Evolutionary conservation across 2,329 filamentous ascomycete genomes (phyloP).

Genomic region (Geosmithia putterillii): DNA sequence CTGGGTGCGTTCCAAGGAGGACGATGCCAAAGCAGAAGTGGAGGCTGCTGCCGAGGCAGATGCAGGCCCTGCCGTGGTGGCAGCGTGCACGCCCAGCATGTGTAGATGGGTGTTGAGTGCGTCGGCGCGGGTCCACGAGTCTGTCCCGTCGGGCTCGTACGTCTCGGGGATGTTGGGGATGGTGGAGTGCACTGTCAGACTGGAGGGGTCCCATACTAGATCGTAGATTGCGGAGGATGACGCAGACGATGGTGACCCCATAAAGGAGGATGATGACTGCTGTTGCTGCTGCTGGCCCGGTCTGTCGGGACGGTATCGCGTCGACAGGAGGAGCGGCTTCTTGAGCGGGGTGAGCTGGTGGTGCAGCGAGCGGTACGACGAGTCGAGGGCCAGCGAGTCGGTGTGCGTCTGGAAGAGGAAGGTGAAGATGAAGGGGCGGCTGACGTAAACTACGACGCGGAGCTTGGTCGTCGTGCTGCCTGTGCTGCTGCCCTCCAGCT

Average conservation of each 20-base stretch:
- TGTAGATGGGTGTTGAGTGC: conserved; percentile 54
- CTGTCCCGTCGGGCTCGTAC: conserved; percentile 10
- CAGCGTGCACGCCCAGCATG: conserved; percentile 41
- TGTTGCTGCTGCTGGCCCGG: conserved; percentile 10
- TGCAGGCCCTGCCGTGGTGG: conserved; percentile 33
- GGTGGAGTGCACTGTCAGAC: conserved; percentile 46
- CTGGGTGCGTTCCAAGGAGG: conserved; percentile 41
- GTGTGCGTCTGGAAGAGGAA: conserved; percentile 55
- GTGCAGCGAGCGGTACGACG: conserved; percentile 47
- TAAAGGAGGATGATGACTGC: conserved; percentile 4
- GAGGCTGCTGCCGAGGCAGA: too few species aligned
- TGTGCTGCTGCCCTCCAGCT: conserved; percentile 21
- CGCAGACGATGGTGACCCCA: not conserved
- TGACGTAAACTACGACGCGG: conserved; percentile 60
- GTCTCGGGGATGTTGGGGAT: conserved; percentile 53
- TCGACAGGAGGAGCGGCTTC: conserved; percentile 43
- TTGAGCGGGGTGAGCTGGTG: conserved; percentile 47
- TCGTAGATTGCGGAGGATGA: conserved; percentile 39
- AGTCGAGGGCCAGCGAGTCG: conserved; percentile 41
- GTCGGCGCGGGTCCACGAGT: conserved; percentile 45
- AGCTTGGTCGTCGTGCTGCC: conserved; percentile 43
- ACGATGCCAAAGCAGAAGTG: not conserved
- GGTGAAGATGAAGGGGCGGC: conserved; percentile 65
- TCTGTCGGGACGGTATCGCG: conserved; percentile 40
- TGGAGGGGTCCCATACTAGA: conserved; percentile 47